Evolutionary conservation across 169 alveolate genomes (phyloP).

Genomic region (Perkinsus marinus): DNA sequence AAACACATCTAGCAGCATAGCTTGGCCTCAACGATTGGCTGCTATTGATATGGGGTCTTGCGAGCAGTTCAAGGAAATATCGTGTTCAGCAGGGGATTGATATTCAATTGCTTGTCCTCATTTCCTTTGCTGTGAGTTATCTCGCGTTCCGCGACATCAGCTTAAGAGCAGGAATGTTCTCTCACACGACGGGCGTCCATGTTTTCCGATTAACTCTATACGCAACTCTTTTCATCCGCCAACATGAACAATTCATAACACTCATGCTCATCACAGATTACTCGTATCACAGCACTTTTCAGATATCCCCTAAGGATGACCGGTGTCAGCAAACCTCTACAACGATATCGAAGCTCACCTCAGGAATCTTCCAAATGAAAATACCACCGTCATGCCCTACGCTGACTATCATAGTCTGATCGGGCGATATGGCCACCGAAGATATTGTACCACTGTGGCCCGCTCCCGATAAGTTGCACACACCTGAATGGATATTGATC

Average conservation of each 20-base stretch:
- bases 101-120: no score
- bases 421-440: constrained; percentile 49
- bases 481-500: not conserved
- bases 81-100: no score
- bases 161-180: no score
- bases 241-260: not conserved
- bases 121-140: no score
- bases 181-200: no score
- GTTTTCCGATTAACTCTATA: no score
- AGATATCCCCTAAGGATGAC: not conserved
- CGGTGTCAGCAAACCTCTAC: not conserved
- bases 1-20: not conserved
- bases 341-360: not conserved
- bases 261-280: not conserved
- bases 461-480: not conserved
- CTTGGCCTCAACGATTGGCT: no score
- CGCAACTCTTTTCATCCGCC: not conserved
- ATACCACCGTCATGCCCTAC: constrained; percentile 65
- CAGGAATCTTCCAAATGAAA: constrained; percentile 55
- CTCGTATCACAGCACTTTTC: not conserved
- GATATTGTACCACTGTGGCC: constrained; percentile 20
- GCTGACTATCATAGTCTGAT: constrained; percentile 43
- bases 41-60: no score
- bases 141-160: no score
- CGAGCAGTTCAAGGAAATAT: no score